Conservation (phyloP, 2,329 filamentous ascomycete genomes). For the Aspergillus sp. region DNA sequence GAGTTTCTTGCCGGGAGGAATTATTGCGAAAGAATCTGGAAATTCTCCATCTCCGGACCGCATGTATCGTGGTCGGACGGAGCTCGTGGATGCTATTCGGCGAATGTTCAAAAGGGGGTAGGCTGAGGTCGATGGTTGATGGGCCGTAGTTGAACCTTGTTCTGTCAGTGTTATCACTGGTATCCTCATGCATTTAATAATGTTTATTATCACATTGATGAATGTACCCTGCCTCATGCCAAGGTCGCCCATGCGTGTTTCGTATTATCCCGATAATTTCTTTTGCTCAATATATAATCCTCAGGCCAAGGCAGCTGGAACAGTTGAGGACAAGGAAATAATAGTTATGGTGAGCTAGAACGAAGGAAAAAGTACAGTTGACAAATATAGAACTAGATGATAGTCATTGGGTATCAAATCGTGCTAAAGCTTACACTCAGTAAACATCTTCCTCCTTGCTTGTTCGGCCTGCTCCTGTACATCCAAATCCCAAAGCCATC, state of each 20-base stretch:
- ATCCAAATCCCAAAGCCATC: constrained; percentile 40
- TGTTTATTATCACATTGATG: too few species aligned
- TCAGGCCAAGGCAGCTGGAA: too few species aligned
- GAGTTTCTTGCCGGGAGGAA: constrained; percentile 17
- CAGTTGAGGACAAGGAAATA: too few species aligned
- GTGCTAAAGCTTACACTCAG: background rate
- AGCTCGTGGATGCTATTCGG: constrained; percentile 2
- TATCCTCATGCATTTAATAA: too few species aligned
- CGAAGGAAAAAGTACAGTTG: too few species aligned
- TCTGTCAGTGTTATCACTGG: too few species aligned
- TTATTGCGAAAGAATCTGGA: background rate
- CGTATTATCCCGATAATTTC: too few species aligned
- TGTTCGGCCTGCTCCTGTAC: constrained; percentile 29
- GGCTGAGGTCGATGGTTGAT: background rate
- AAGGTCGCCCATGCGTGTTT: too few species aligned
- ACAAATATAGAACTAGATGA: background rate
- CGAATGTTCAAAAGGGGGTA: background rate
- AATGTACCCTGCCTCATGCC: too few species aligned
- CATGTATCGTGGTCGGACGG: constrained; percentile 4
- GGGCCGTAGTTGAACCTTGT: too few species aligned
- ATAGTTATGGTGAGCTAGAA: too few species aligned
- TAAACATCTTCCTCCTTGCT: constrained; percentile 21
- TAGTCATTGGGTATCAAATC: background rate
- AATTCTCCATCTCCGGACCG: background rate
- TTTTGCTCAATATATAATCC: too few species aligned